phyloP scores from a whole-genome alignment of 2,329 filamentous ascomycete genomes.

The Neoarthrinium moseri region DNA sequence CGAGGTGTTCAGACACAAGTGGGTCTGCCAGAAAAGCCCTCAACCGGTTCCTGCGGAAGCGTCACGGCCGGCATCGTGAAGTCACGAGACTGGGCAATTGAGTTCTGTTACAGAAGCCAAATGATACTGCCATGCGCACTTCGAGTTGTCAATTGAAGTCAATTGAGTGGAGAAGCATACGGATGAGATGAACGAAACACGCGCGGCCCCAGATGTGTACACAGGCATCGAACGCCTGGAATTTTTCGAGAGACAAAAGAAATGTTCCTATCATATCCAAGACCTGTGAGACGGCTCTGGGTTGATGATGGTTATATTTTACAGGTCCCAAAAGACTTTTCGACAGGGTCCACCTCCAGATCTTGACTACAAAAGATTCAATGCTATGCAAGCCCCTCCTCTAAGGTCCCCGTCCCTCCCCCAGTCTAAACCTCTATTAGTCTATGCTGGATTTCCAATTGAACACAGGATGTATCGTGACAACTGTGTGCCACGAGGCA shows the following conservation, averaged over 20 bases:
- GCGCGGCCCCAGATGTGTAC: neutral
- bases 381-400: constrained; percentile 29
- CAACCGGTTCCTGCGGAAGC: constrained; percentile 1
- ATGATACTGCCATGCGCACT: neutral
- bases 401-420: constrained; percentile 15
- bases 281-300: constrained; percentile 6
- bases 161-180: constrained; percentile 9
- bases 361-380: constrained; percentile 27
- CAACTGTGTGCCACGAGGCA: constrained; percentile 17
- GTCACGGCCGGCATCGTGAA: constrained; percentile 3
- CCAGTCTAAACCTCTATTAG: constrained; percentile 32
- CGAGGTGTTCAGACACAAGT: constrained; percentile 7
- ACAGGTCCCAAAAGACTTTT: constrained; percentile 18
- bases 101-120: neutral
- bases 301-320: constrained; percentile 21
- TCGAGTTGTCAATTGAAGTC: constrained; percentile 9
- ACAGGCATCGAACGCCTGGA: no score
- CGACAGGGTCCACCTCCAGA: constrained; percentile 14
- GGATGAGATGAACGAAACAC: neutral
- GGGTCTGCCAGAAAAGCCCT: constrained; percentile 8
- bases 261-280: constrained; percentile 5
- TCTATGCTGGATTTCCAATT: constrained; percentile 31
- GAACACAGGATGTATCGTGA: constrained; percentile 22
- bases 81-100: neutral
- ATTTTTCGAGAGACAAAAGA: constrained; percentile 1